These are phyloP conservation scores for Platanthera guangdongensis DNA, from an alignment of 106 monocot species.

Conservation along the genomic window DNA sequence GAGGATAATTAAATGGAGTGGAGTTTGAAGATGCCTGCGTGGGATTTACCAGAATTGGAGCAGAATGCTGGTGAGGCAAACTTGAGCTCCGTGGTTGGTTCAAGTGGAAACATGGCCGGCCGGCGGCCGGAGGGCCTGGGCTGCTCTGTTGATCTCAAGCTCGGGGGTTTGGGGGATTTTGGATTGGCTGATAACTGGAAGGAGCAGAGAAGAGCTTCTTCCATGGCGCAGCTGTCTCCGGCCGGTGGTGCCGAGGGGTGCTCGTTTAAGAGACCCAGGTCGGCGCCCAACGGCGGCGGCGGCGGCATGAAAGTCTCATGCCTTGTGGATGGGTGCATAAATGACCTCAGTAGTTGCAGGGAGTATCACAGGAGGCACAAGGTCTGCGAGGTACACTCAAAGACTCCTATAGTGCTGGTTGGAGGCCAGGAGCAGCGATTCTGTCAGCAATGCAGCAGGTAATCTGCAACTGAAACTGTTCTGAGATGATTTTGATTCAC, in stretches of 20 bases:
- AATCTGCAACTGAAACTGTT: not conserved
- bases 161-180: slow-evolving; percentile 39
- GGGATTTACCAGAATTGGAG: slow-evolving; percentile 52
- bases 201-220: not conserved
- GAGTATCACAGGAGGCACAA: slow-evolving; percentile 19
- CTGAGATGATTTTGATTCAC: slow-evolving; percentile 60
- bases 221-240: slow-evolving; percentile 1
- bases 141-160: slow-evolving; percentile 44
- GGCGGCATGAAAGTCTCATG: slow-evolving; percentile 21
- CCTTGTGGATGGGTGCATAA: slow-evolving; percentile 42
- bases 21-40: slow-evolving; percentile 42
- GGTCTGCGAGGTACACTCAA: slow-evolving; percentile 22
- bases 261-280: slow-evolving; percentile 26
- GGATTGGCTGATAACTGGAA: slow-evolving; percentile 22
- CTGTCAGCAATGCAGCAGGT: slow-evolving; percentile 68
- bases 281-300: slow-evolving; percentile 1
- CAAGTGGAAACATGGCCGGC: not conserved
- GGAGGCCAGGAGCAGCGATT: slow-evolving; percentile 48
- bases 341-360: slow-evolving; percentile 26
- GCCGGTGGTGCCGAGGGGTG: slow-evolving; percentile 7
- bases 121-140: not conserved
- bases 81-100: slow-evolving; percentile 9
- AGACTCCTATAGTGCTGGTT: slow-evolving; percentile 19
- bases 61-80: slow-evolving; percentile 15
- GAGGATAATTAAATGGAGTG: not conserved